These are phyloP conservation scores for Raffaelea arxii DNA, from an alignment of 2,329 filamentous ascomycete genomes.

Conservation along the genomic window DNA sequence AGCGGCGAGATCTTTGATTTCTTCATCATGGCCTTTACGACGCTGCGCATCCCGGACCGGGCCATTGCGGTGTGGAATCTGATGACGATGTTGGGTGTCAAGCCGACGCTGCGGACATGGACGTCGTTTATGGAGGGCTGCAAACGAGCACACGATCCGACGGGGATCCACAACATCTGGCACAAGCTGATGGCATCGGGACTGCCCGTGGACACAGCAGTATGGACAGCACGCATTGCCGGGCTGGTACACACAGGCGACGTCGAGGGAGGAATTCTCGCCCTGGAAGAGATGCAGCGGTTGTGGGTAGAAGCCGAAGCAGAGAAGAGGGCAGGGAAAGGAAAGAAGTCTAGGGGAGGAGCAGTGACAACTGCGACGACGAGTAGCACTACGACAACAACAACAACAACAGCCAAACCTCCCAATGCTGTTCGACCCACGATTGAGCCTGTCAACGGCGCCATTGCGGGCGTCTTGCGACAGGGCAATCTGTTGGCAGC, in stretches of 20 bases:
- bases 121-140: conserved; percentile 65
- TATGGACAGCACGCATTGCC: conserved; percentile 64
- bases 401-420: background rate
- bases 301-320: conserved; percentile 38
- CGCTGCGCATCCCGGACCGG: conserved; percentile 18
- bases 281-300: conserved; percentile 56
- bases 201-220: conserved; percentile 49
- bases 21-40: conserved; percentile 25
- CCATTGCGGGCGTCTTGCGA: conserved; percentile 52
- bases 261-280: conserved; percentile 46
- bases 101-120: conserved; percentile 57
- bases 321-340: conserved; percentile 5
- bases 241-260: conserved; percentile 50
- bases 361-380: background rate
- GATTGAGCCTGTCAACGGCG: conserved; percentile 59
- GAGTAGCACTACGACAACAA: conserved; percentile 6
- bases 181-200: conserved; percentile 46
- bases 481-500: conserved; percentile 37
- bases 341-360: background rate
- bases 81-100: conserved; percentile 38
- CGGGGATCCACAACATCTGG: conserved; percentile 61
- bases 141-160: conserved; percentile 45
- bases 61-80: conserved; percentile 26
- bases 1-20: conserved; percentile 20
- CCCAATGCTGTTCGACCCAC: conserved; percentile 42